A percentile compares a stretch with the other conserved stretches of the same genome.
Evolutionary conservation across 1,284 basidiomycete genomes (phyloP).

Genomic region (Apiotrichum siamense): DNA sequence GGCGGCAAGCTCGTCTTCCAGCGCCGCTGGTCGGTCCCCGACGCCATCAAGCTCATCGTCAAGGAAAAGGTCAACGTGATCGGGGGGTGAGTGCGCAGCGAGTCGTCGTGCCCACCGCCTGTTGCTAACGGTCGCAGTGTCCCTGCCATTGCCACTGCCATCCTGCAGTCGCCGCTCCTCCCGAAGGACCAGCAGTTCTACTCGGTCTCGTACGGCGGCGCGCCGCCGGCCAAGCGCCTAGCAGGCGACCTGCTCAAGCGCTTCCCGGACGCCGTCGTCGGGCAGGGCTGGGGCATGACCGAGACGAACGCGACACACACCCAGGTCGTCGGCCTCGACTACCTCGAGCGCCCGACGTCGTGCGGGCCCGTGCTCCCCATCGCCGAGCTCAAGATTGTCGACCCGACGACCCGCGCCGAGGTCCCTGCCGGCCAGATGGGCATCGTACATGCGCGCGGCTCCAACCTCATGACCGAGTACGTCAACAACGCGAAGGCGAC

Average conservation of each 20-base stretch:
- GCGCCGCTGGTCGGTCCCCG: slow-evolving; percentile 30
- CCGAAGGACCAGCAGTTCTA: slow-evolving; percentile 24
- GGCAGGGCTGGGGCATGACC: slow-evolving; percentile 40
- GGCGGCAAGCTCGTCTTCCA: slow-evolving; percentile 37
- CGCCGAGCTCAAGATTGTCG: slow-evolving; percentile 32
- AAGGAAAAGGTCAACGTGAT: slow-evolving; percentile 34
- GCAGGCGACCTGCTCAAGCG: slow-evolving; percentile 27
- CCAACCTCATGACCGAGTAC: slow-evolving; percentile 41
- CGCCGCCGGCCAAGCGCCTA: slow-evolving; percentile 32
- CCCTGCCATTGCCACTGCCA: slow-evolving; percentile 33
- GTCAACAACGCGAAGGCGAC: slow-evolving; percentile 15
- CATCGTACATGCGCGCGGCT: slow-evolving; percentile 31
- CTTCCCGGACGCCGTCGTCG: slow-evolving; percentile 28
- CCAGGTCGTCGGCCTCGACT: slow-evolving; percentile 35
- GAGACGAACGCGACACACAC: slow-evolving; percentile 41
- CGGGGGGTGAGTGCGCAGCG: slow-evolving; percentile 15
- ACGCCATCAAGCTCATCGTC: slow-evolving; percentile 30
- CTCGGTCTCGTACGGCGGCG: slow-evolving; percentile 41
- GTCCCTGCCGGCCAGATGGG: slow-evolving; percentile 27
- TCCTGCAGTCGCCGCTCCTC: slow-evolving; percentile 31
- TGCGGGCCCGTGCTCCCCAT: slow-evolving; percentile 34
- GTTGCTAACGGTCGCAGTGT: slow-evolving; percentile 21
- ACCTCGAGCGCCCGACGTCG: slow-evolving; percentile 16
- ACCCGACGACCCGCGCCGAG: slow-evolving; percentile 23
- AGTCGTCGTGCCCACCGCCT: too few relatives aligned